Evolutionary conservation across 805 yeast genomes (phyloP).

Genomic region (Spathaspora girioi): DNA sequence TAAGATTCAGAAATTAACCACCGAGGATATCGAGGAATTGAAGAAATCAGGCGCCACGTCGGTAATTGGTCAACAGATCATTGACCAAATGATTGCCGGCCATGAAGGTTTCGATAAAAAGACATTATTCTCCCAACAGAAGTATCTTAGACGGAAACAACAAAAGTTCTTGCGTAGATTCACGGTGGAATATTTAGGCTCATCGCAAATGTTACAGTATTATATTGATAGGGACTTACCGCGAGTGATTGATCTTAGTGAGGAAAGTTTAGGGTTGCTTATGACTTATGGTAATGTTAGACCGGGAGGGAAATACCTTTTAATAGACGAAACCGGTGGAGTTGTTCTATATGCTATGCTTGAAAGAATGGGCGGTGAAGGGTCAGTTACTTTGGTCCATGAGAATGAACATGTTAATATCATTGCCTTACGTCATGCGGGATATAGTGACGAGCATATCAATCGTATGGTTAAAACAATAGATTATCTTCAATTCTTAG

Average conservation of each 20-base stretch:
- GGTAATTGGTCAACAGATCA: slow-evolving; percentile 69
- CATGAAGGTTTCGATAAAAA: slow-evolving; percentile 87
- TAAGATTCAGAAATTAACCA: slow-evolving; percentile 66
- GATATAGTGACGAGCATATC: slow-evolving; percentile 52
- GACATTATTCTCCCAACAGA: slow-evolving; percentile 86
- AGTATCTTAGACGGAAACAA: slow-evolving; percentile 86
- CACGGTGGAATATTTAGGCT: slow-evolving; percentile 71
- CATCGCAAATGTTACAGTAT: slow-evolving; percentile 67
- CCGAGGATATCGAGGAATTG: slow-evolving; percentile 80
- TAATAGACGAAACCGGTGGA: slow-evolving; percentile 94
- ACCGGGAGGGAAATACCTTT: slow-evolving; percentile 86
- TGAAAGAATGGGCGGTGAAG: slow-evolving; percentile 86
- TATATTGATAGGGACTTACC: slow-evolving; percentile 74
- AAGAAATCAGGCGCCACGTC: slow-evolving; percentile 66
- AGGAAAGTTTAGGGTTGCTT: slow-evolving; percentile 76
- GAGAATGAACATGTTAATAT: slow-evolving; percentile 92
- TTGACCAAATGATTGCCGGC: slow-evolving; percentile 74
- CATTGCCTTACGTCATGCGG: slow-evolving; percentile 64
- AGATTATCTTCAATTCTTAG: slow-evolving; percentile 75
- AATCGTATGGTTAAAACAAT: slow-evolving; percentile 61
- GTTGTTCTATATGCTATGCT: slow-evolving; percentile 78
- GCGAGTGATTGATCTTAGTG: slow-evolving; percentile 74
- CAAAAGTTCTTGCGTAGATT: slow-evolving; percentile 86
- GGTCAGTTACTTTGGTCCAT: slow-evolving; percentile 67
- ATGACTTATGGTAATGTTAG: slow-evolving; percentile 76